Base-by-base conservation (phyloP, 371 early-diverging fungal genomes). In the Circinella umbellata region DNA sequence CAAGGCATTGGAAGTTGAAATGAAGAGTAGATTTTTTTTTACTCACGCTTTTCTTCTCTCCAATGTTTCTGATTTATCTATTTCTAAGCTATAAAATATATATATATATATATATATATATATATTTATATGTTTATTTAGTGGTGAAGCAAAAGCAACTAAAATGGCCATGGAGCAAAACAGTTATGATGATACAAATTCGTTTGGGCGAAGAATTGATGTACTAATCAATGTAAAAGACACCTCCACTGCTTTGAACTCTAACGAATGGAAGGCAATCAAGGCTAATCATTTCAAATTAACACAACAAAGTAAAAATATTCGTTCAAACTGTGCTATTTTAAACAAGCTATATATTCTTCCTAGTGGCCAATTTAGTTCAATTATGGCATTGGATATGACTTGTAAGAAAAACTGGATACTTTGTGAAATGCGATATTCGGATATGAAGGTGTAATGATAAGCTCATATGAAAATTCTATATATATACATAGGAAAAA, bases 211-310 rank as follows among this genome's bases (percentile, higher is more conserved):
- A 38, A 61, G 20, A 39, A 61, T 61, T 18, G 62, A 61, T 39
- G 17, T 61, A 17, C 9, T 61, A 42, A 11, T 61, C 3, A 39
- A 38, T 13, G 17, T 39, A 14, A 61, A 61, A 39, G 62, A 34
- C 35, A 18, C 10, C 18, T 5, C 20, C 10, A 18, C n/a, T 10
- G 57, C 11, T 17, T 34, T 57, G 14, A n/a, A 11, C 11, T 66
- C 66, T 10, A 66, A 66, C 38, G 66, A 66, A 15, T 66, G 66
- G 66, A 66, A 66, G 39, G 15, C 54, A 15, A 38, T 4, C 39
- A 36, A 39, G 20, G 4, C 66, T 11, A 38, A 54, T 8, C 14
- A 51, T 15, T 13, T 66, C 10, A 39, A 55, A 6, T 15, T 66
- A 1, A 35, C 38, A 54, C 66, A 66, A 20, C 66, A 66, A 66